phyloP scores from a whole-genome alignment of 768 basidiomycete species.

The Hericium erinaceus region DNA sequence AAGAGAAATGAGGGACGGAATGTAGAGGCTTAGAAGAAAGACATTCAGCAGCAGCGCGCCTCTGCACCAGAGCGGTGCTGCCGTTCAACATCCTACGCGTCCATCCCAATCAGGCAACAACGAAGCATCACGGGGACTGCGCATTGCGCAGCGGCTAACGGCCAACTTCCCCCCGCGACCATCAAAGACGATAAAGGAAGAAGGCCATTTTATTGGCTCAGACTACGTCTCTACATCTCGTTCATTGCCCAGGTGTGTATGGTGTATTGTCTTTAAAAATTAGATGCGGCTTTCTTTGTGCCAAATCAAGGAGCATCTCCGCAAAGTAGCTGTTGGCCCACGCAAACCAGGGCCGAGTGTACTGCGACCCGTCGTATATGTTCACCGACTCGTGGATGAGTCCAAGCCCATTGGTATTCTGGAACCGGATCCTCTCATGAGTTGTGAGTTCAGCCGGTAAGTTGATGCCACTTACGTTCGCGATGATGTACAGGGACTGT shows the following conservation, averaged over 20 bases:
- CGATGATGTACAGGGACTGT: slow-evolving; percentile 50
- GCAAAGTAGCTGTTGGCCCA: slow-evolving; percentile 82
- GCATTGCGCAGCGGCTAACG: no score
- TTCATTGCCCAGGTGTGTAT: slow-evolving; percentile 38
- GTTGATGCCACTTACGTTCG: slow-evolving; percentile 43
- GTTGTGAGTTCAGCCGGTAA: slow-evolving; percentile 1
- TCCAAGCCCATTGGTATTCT: slow-evolving; percentile 72
- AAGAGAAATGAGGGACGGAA: slow-evolving; percentile 7
- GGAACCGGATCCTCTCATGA: neutral
- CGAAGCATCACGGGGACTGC: no score
- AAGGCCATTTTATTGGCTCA: no score
- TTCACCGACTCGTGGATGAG: slow-evolving; percentile 69
- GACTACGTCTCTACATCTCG: no score
- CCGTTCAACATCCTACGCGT: neutral
- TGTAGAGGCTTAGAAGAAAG: no score
- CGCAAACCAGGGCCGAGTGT: slow-evolving; percentile 72
- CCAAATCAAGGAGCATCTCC: slow-evolving; percentile 73
- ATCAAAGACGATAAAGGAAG: no score
- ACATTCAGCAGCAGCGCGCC: neutral
- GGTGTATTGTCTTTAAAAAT: slow-evolving; percentile 47
- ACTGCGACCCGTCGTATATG: slow-evolving; percentile 46
- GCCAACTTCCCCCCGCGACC: no score
- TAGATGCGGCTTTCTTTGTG: slow-evolving; percentile 60
- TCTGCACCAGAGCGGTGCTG: neutral
- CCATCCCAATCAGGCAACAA: neutral